Evolutionary conservation across 169 alveolate genomes (phyloP), one percentile per base, ranked within the genome.

Genomic region (Plasmodium sp.): DNA sequence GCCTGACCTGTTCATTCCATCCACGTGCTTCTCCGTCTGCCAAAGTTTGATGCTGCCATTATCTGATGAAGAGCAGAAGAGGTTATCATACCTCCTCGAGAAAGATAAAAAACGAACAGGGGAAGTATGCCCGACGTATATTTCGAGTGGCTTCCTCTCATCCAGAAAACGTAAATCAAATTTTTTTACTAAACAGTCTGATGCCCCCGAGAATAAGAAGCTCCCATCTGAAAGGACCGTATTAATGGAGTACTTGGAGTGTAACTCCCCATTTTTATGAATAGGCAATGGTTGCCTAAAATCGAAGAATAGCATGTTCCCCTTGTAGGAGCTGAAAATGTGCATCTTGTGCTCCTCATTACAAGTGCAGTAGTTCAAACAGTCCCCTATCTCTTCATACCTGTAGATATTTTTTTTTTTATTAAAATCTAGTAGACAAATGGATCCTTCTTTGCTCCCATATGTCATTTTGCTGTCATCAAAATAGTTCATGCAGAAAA

Each of bases 401-500:
- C 81, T 86, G 81, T 75, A 86, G 9, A 86, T 45, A 56, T 77
- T 86, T 75, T 86, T 86, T 86, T 77, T 77, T 9, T 39, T 86
- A 86, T 75, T 86, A n/a, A 86, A 54, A 77, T 86, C 93, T 12
- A 33, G 12, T 75, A 86, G 45, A 36, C 93, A 86, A 36, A 86
- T 86, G 41, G 62, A 86, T 10, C 93, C 93, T 34, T 86, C 93
- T 56, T 86, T 86, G 48, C 93, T 75, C 14, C 93, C 93, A 86
- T 86, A 86, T 3, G 86, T 75, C 14, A 86, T 75, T 79, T 43
- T 86, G 77, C 77, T 79, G 7, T 86, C 86, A n/a, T 77, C 85
- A 86, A 51, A 86, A 54, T 75, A 86, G 18, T 86, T 86, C 16
- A 86, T 71, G 43, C 86, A 86, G 56, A 86, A 86, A 75, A 86